A percentile compares a stretch with the other conserved stretches of the same genome.
Conservation (phyloP, 805 yeast genomes). For the Wickerhamiella alocasiicola region DNA sequence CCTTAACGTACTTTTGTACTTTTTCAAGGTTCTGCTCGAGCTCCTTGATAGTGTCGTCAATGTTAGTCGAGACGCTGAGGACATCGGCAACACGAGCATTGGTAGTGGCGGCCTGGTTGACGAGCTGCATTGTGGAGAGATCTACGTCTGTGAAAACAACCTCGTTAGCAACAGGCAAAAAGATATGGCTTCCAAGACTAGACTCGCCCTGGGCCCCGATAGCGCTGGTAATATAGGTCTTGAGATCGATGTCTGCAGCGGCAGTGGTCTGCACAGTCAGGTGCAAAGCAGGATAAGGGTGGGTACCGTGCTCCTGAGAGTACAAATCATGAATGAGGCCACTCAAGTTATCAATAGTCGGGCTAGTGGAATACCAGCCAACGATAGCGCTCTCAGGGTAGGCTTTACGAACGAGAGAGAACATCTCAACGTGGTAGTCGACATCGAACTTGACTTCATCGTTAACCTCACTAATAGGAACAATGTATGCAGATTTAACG, state of each 20-base stretch:
- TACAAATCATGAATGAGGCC: constrained; percentile 74
- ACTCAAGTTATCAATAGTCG: constrained; percentile 53
- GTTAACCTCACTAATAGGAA: constrained; percentile 64
- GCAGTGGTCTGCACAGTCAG: constrained; percentile 53
- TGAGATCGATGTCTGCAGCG: constrained; percentile 37
- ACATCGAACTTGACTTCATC: constrained; percentile 70
- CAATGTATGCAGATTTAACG: constrained; percentile 63
- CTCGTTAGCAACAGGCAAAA: constrained; percentile 63
- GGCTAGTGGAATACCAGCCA: constrained; percentile 65
- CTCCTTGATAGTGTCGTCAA: constrained; percentile 29
- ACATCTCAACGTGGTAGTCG: constrained; percentile 58
- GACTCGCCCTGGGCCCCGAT: constrained; percentile 42
- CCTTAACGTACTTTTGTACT: constrained; percentile 27
- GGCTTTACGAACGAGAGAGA: constrained; percentile 58
- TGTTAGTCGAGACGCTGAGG: constrained; percentile 24
- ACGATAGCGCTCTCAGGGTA: constrained; percentile 67
- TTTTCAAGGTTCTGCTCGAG: constrained; percentile 30
- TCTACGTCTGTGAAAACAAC: constrained; percentile 48
- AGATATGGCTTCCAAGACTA: constrained; percentile 39
- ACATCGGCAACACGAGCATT: constrained; percentile 26
- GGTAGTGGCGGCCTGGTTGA: constrained; percentile 26
- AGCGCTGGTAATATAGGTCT: constrained; percentile 70
- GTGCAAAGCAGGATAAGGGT: constrained; percentile 68
- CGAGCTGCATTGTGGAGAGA: constrained; percentile 26
- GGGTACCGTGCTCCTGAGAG: constrained; percentile 56